These are phyloP conservation scores for Closterium sp. DNA, from an alignment of 139 green algal species.

Conservation along the genomic window DNA sequence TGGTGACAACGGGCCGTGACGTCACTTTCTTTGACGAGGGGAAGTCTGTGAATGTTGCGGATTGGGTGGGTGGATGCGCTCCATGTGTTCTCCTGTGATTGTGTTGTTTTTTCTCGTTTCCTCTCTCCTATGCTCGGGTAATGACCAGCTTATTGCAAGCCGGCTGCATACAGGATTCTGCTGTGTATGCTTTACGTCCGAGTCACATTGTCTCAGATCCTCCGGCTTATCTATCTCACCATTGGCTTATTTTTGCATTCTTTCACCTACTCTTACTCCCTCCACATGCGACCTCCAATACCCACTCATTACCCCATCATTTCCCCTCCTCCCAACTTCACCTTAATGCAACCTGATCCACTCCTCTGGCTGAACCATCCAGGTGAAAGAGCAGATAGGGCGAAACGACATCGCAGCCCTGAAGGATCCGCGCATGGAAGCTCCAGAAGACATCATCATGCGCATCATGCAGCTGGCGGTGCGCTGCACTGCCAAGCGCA, in stretches of 20 bases:
- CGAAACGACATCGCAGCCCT: background rate
- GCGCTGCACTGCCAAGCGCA: background rate
- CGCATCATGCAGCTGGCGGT: background rate
- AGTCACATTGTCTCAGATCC: background rate
- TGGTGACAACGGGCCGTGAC: background rate
- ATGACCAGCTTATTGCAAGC: background rate
- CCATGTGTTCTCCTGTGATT: background rate
- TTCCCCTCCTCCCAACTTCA: background rate
- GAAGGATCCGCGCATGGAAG: background rate
- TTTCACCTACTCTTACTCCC: background rate
- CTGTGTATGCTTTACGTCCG: background rate
- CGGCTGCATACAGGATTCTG: background rate
- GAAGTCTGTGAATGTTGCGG: background rate
- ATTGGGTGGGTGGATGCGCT: background rate
- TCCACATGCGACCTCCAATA: background rate
- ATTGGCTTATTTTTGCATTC: background rate
- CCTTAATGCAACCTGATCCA: background rate
- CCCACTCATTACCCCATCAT: background rate
- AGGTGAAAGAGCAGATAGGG: background rate
- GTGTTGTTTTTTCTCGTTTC: background rate
- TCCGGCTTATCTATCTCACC: background rate
- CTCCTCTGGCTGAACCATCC: background rate
- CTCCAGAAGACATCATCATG: background rate
- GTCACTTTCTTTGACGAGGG: background rate
- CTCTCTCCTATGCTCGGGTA: background rate